Percentiles rank a stretch among this genome's conserved stretches.
Evolutionary conservation across 1,284 basidiomycete species (phyloP).

Genomic region (Irpex lacteus): DNA sequence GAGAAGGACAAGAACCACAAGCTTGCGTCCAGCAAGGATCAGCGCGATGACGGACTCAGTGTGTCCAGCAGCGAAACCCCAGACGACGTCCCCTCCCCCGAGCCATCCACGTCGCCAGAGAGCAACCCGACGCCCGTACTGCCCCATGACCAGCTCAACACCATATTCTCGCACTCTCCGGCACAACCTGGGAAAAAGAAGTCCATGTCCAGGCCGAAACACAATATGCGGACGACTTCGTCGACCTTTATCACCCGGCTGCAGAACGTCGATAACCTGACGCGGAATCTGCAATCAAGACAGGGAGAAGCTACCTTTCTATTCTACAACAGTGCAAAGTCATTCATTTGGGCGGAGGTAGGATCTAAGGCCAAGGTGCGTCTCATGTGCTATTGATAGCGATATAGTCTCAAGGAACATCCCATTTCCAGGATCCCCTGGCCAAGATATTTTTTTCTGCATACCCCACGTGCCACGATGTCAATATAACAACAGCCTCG

Average conservation of each 20-base stretch:
- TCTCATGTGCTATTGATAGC: slow-evolving; percentile 2
- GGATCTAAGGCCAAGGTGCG: slow-evolving; percentile 76
- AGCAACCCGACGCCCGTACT: slow-evolving; percentile 33
- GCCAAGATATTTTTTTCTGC: slow-evolving; percentile 84
- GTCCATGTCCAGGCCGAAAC: slow-evolving; percentile 69
- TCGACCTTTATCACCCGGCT: slow-evolving; percentile 88
- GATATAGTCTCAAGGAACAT: neutral
- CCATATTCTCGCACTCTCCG: slow-evolving; percentile 42
- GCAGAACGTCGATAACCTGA: slow-evolving; percentile 76
- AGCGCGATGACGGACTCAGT: slow-evolving; percentile 62
- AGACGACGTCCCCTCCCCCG: slow-evolving; percentile 46
- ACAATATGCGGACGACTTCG: slow-evolving; percentile 83
- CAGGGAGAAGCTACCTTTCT: slow-evolving; percentile 81
- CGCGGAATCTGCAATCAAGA: slow-evolving; percentile 71
- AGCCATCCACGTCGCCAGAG: slow-evolving; percentile 38
- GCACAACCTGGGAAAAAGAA: slow-evolving; percentile 58
- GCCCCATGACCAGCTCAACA: slow-evolving; percentile 32
- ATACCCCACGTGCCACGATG: slow-evolving; percentile 86
- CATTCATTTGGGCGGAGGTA: slow-evolving; percentile 80
- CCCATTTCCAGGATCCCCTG: slow-evolving; percentile 69
- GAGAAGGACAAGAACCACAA: slow-evolving; percentile 59
- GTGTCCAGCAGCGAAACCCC: slow-evolving; percentile 74
- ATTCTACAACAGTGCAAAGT: slow-evolving; percentile 82
- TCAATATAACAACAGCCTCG: slow-evolving; percentile 78
- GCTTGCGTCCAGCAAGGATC: slow-evolving; percentile 28